Percentiles rank a stretch among this genome's conserved stretches.
These are phyloP conservation scores for Monosporozyma solicola DNA, from an alignment of 805 yeast species.

Conservation along the genomic window DNA sequence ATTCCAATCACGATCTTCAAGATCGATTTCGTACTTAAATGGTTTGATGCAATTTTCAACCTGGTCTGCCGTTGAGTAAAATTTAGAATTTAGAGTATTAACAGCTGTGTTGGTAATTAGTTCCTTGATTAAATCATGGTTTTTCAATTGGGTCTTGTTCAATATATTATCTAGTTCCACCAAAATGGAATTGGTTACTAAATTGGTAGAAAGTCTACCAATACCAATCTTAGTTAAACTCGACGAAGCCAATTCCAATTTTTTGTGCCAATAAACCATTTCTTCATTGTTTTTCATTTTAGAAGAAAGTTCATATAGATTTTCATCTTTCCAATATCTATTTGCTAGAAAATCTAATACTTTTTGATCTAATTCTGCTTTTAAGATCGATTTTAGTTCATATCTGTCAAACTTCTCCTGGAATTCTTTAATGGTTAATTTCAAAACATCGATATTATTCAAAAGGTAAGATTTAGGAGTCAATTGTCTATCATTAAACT, in stretches of 20 bases:
- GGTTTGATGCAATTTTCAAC: slow-evolving; percentile 98
- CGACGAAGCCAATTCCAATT: slow-evolving; percentile 75
- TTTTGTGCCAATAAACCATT: slow-evolving; percentile 75
- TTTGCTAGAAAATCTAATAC: slow-evolving; percentile 81
- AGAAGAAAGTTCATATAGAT: slow-evolving; percentile 37
- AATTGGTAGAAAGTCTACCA: slow-evolving; percentile 78
- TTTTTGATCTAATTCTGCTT: slow-evolving; percentile 80
- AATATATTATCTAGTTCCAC: slow-evolving; percentile 70
- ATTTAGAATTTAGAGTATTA: slow-evolving; percentile 66
- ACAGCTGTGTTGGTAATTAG: slow-evolving; percentile 81
- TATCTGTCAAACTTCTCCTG: slow-evolving; percentile 73
- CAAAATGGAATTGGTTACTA: slow-evolving; percentile 71
- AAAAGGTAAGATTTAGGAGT: slow-evolving; percentile 94
- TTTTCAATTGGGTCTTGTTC: slow-evolving; percentile 63
- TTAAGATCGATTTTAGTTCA: slow-evolving; percentile 69
- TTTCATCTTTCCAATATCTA: slow-evolving; percentile 76
- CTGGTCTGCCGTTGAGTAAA: slow-evolving; percentile 91
- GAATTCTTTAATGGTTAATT: slow-evolving; percentile 78
- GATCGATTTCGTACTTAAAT: slow-evolving; percentile 91
- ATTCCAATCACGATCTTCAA: slow-evolving; percentile 92
- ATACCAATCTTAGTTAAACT: slow-evolving; percentile 86
- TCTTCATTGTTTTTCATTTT: slow-evolving; percentile 43
- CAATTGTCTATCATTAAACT: slow-evolving; percentile 86
- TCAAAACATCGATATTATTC: slow-evolving; percentile 79
- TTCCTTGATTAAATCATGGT: slow-evolving; percentile 78